phyloP scores from a whole-genome alignment of 2,329 filamentous ascomycete species.

The Didymella lethalis region DNA sequence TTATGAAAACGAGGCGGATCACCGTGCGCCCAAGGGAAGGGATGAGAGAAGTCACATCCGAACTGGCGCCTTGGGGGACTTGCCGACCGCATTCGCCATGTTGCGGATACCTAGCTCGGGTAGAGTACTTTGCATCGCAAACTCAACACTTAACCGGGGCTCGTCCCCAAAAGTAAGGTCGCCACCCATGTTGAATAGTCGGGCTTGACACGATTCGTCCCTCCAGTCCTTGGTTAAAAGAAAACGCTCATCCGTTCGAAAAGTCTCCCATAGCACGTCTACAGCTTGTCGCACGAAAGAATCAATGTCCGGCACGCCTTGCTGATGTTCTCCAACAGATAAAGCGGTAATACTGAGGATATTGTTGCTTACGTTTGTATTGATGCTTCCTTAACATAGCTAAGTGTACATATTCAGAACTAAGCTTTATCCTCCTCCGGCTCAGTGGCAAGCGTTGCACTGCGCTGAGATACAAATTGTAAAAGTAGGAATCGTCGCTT shows the following conservation, averaged over 20 bases:
- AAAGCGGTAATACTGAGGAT: not conserved
- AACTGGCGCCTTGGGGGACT: too few relatives aligned
- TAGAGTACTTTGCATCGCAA: too few relatives aligned
- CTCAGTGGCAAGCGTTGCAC: not conserved
- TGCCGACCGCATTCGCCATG: too few relatives aligned
- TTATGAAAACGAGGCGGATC: too few relatives aligned
- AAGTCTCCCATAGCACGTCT: not conserved
- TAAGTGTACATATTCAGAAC: constrained; percentile 3
- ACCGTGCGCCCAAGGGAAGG: too few relatives aligned
- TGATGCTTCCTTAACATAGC: not conserved
- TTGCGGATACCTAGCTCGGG: too few relatives aligned
- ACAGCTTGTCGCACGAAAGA: not conserved
- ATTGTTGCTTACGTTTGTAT: not conserved
- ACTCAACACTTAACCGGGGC: too few relatives aligned
- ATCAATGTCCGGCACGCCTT: not conserved
- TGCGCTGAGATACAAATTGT: constrained; percentile 6
- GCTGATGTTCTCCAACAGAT: not conserved
- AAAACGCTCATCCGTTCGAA: not conserved
- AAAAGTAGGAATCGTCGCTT: not conserved
- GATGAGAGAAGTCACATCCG: too few relatives aligned
- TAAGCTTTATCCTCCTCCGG: not conserved
- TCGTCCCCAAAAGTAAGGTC: not conserved
- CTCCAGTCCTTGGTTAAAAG: not conserved
- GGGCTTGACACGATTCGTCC: not conserved
- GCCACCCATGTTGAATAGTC: not conserved